Percentiles rank a stretch among this genome's conserved stretches.
Conservation (phyloP, 805 yeast genomes). For the Metschnikowia colocasiae region DNA sequence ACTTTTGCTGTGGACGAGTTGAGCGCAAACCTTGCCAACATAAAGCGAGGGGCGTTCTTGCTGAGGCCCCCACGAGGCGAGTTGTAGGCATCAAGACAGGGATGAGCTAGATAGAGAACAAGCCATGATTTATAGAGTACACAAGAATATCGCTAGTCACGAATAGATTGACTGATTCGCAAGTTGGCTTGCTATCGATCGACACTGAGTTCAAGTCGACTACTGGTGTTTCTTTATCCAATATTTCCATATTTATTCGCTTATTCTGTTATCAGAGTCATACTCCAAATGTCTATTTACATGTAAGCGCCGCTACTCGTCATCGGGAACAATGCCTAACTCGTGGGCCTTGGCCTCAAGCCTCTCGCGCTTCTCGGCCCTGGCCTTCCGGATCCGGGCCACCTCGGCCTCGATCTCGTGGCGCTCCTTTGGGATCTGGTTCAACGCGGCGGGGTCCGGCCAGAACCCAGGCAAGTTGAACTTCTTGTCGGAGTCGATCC, state of each 20-base stretch:
- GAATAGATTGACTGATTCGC: no score
- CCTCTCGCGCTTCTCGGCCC: slow-evolving; percentile 66
- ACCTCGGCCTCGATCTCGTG: slow-evolving; percentile 88
- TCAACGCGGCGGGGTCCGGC: slow-evolving; percentile 93
- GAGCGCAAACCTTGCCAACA: slow-evolving; percentile 19
- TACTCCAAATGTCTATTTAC: no score
- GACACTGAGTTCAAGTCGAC: no score
- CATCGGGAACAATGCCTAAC: slow-evolving; percentile 54
- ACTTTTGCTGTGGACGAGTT: slow-evolving; percentile 26
- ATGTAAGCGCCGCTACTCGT: slow-evolving; percentile 6
- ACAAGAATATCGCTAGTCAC: no score
- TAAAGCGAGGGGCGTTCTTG: slow-evolving; percentile 13
- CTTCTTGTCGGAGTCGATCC: slow-evolving; percentile 83
- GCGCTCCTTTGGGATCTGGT: slow-evolving; percentile 89
- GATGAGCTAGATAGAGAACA: no score
- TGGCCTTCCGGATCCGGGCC: slow-evolving; percentile 77
- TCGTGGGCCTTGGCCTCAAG: slow-evolving; percentile 68
- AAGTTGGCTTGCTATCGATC: no score
- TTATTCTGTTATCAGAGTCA: no score
- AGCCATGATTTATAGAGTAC: no score
- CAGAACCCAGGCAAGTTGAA: slow-evolving; percentile 91
- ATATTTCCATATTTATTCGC: no score
- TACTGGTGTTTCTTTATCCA: no score
- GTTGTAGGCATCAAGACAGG: neutral
- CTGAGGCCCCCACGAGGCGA: neutral